Evolutionary conservation across 179 eudicot species (phyloP).

Genomic region (Camellia oleifera): DNA sequence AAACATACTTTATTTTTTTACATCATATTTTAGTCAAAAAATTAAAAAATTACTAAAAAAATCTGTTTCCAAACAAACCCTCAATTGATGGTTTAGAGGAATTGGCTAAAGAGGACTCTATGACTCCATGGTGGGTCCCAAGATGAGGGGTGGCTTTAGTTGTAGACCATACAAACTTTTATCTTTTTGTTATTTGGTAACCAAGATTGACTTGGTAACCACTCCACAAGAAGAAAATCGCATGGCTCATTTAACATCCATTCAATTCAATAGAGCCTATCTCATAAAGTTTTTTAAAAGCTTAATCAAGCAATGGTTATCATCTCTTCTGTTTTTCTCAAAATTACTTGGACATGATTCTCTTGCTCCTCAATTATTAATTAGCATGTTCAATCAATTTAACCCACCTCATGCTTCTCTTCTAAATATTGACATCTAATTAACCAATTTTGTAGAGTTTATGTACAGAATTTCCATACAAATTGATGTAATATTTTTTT

Average conservation of each 20-base stretch:
- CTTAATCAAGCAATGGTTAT: slow-evolving; percentile 11
- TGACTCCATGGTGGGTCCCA: slow-evolving; percentile 10
- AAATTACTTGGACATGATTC: slow-evolving; percentile 12
- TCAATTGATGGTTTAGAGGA: not conserved
- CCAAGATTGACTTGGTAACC: slow-evolving; percentile 31
- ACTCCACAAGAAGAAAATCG: slow-evolving; percentile 16
- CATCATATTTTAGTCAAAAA: too few relatives aligned
- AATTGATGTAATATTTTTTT: too few relatives aligned
- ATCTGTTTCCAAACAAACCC: too few relatives aligned
- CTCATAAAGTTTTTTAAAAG: slow-evolving; percentile 17
- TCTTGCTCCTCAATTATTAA: not conserved
- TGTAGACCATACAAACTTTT: slow-evolving; percentile 26
- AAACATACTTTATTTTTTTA: too few relatives aligned
- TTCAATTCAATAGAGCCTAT: slow-evolving; percentile 13
- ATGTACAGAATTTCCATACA: too few relatives aligned
- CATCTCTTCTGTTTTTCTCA: not conserved
- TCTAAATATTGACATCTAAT: not conserved
- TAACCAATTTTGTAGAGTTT: too few relatives aligned
- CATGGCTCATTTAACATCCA: slow-evolving; percentile 11
- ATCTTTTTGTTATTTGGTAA: slow-evolving; percentile 4
- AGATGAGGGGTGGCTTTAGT: slow-evolving; percentile 13
- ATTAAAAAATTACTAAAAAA: too few relatives aligned
- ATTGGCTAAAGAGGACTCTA: not conserved
- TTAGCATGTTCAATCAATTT: slow-evolving; percentile 4
- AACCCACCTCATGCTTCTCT: not conserved